A percentile compares a stretch with the other conserved stretches of the same genome.
Conservation (phyloP, 225 moss, liverwort and hornwort species). For the Asterella californica region DNA sequence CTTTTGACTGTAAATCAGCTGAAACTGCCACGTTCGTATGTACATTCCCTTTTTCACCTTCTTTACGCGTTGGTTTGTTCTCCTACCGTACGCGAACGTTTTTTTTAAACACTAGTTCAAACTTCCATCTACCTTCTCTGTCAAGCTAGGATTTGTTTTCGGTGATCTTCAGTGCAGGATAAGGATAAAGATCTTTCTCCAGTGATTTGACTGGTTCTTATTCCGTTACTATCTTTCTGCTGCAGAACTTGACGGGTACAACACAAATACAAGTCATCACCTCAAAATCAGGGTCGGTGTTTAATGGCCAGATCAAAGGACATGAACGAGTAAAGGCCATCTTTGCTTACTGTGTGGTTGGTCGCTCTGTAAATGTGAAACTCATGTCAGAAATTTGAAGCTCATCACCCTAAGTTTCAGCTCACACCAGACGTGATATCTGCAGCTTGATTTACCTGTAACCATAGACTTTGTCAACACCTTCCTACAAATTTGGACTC, state of each 20-base stretch:
- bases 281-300: slow-evolving; percentile 58
- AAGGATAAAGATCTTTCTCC: too few relatives aligned
- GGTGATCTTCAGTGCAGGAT: too few relatives aligned
- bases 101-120: too few relatives aligned
- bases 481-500: neutral
- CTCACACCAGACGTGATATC: too few relatives aligned
- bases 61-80: neutral
- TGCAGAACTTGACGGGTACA: slow-evolving; percentile 57
- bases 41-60: neutral
- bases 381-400: neutral
- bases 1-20: neutral
- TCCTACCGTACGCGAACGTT: too few relatives aligned
- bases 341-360: neutral
- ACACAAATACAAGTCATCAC: slow-evolving; percentile 74
- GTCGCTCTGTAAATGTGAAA: neutral
- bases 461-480: neutral
- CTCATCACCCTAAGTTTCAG: too few relatives aligned
- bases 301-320: slow-evolving; percentile 79
- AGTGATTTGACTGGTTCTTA: neutral
- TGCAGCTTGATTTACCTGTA: neutral
- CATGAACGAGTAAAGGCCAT: slow-evolving; percentile 63
- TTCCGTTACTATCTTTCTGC: neutral
- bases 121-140: too few relatives aligned
- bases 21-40: neutral
- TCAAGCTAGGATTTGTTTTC: too few relatives aligned